A percentile compares a stretch with the other conserved stretches of the same genome.
These are phyloP conservation scores for Termitomyces sp. DNA, from an alignment of 768 basidiomycete species.

Conservation along the genomic window DNA sequence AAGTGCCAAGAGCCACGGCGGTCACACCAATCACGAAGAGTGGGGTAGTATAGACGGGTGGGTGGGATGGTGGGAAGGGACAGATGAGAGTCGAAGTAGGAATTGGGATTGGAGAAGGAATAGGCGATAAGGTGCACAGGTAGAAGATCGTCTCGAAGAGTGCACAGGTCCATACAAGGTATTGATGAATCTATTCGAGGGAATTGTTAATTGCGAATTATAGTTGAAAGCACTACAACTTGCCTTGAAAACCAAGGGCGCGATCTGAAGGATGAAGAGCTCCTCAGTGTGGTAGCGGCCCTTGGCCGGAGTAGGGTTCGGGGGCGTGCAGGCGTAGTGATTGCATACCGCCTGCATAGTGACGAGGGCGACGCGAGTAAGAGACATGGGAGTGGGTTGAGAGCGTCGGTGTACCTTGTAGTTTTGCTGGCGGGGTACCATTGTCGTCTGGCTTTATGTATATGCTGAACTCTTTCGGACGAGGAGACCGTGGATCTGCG, in stretches of 20 bases:
- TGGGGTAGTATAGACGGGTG: constrained; percentile 23
- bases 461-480: background rate
- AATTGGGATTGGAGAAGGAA: constrained; percentile 23
- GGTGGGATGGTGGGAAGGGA: constrained; percentile 15
- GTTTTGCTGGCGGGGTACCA: background rate
- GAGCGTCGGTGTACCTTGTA: background rate
- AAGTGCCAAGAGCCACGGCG: constrained; percentile 28
- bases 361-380: constrained; percentile 36
- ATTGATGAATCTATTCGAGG: constrained; percentile 13
- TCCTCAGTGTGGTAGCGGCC: constrained; percentile 43
- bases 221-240: background rate
- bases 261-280: constrained; percentile 41
- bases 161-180: constrained; percentile 18
- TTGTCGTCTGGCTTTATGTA: constrained; percentile 9
- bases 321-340: constrained; percentile 43
- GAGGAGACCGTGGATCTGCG: constrained; percentile 15
- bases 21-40: constrained; percentile 32
- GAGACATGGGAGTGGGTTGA: constrained; percentile 27
- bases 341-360: constrained; percentile 38
- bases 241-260: constrained; percentile 44
- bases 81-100: constrained; percentile 29
- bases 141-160: constrained; percentile 17
- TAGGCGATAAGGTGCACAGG: constrained; percentile 12
- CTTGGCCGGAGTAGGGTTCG: constrained; percentile 42
- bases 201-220: background rate